Evolutionary conservation across 2,329 filamentous ascomycete genomes (phyloP).

Genomic region (Fusarium globosum): DNA sequence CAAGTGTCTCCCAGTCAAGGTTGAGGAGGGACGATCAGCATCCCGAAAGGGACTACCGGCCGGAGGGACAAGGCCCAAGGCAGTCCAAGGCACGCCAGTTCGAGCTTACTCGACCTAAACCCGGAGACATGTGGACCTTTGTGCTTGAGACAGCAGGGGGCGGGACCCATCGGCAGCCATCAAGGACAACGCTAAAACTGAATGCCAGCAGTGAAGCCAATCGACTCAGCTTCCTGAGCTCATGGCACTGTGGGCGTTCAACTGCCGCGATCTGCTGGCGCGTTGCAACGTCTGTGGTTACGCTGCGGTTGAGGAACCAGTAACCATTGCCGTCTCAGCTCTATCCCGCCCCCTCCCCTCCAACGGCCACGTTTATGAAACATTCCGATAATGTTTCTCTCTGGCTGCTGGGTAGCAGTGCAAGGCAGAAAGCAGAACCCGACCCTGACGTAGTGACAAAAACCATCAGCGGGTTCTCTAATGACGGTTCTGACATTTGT

Average conservation of each 20-base stretch:
- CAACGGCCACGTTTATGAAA: conserved; percentile 23
- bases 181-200: conserved; percentile 40
- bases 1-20: conserved; percentile 41
- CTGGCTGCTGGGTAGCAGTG: background rate
- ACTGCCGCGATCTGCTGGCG: conserved; percentile 45
- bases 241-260: conserved; percentile 40
- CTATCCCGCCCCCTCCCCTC: conserved; percentile 13
- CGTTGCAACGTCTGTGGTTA: conserved; percentile 41
- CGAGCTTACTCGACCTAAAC: conserved; percentile 40
- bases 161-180: conserved; percentile 46
- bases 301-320: conserved; percentile 37
- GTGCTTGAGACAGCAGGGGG: conserved; percentile 39
- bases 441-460: conserved; percentile 25
- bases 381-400: conserved; percentile 19
- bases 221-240: conserved; percentile 38
- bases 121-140: conserved; percentile 41
- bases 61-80: conserved; percentile 41
- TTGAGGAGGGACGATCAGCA: conserved; percentile 42
- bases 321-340: conserved; percentile 22
- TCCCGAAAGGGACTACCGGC: conserved; percentile 44
- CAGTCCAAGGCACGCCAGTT: conserved; percentile 38
- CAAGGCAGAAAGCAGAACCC: conserved; percentile 4
- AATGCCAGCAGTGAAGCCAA: conserved; percentile 34
- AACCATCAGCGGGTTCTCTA: conserved; percentile 23
- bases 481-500: conserved; percentile 33